Conservation (phyloP, 2,329 filamentous ascomycete species). For the Ophiosphaerella narmari region DNA sequence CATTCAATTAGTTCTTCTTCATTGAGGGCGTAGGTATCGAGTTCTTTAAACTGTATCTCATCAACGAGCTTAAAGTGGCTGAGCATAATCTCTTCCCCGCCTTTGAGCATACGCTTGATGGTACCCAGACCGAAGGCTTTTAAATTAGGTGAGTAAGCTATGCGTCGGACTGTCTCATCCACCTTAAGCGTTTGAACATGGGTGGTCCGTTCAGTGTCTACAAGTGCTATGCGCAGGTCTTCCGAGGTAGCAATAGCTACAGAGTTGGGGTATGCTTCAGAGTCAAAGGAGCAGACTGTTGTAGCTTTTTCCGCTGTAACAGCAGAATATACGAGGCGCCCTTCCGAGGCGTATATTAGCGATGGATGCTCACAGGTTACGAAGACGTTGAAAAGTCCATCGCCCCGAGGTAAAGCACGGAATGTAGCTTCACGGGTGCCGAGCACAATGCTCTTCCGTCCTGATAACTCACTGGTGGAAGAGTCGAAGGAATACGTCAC, state of each 20-base stretch:
- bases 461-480: constrained; percentile 65
- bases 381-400: constrained; percentile 77
- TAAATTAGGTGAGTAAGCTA: constrained; percentile 80
- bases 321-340: constrained; percentile 87
- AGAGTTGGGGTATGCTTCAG: constrained; percentile 77
- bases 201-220: constrained; percentile 84
- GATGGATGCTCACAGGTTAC: constrained; percentile 94
- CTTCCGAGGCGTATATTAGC: constrained; percentile 87
- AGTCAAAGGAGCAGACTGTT: constrained; percentile 80
- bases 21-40: constrained; percentile 71
- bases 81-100: constrained; percentile 74
- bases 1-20: constrained; percentile 80
- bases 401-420: constrained; percentile 71
- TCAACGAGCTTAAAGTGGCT: constrained; percentile 90
- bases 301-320: constrained; percentile 87
- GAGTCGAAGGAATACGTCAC: constrained; percentile 77
- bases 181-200: constrained; percentile 83
- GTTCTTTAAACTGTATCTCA: constrained; percentile 80
- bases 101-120: constrained; percentile 72
- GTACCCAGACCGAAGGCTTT: constrained; percentile 87
- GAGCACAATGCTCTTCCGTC: constrained; percentile 79
- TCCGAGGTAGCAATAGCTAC: constrained; percentile 79
- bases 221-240: constrained; percentile 76
- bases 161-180: constrained; percentile 79
- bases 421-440: constrained; percentile 85